These are phyloP conservation scores for Cryptococcus sp. DNA, from an alignment of 1,284 basidiomycete genomes.

Conservation along the genomic window DNA sequence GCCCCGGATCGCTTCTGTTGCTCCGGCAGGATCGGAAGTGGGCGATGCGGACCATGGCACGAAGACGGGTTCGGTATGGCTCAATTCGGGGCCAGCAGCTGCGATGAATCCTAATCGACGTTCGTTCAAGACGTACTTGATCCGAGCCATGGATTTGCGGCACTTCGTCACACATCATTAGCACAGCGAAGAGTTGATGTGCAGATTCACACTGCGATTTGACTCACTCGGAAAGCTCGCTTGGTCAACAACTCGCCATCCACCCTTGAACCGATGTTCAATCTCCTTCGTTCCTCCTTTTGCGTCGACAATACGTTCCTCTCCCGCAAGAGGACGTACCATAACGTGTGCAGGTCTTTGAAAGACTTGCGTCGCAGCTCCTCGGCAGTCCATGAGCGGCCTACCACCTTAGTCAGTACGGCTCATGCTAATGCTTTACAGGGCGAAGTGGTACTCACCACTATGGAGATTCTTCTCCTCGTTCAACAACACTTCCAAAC, in stretches of 20 bases:
- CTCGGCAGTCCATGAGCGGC: conserved; percentile 77
- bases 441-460: conserved; percentile 30
- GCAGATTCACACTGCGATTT: too few relatives aligned
- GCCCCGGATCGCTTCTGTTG: conserved; percentile 21
- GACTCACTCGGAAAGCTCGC: conserved; percentile 41
- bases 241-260: conserved; percentile 41
- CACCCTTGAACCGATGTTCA: conserved; percentile 55
- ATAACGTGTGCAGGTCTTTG: conserved; percentile 85
- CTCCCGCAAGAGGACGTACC: conserved; percentile 86
- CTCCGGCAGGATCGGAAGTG: conserved; percentile 26
- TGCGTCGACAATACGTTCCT: conserved; percentile 88
- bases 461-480: conserved; percentile 32
- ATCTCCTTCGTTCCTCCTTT: conserved; percentile 68
- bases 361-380: conserved; percentile 88
- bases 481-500: conserved; percentile 24
- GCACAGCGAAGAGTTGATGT: not conserved
- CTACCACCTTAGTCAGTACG: conserved; percentile 53
- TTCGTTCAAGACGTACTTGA: conserved; percentile 92
- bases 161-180: conserved; percentile 58
- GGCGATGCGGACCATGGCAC: conserved; percentile 25
- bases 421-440: not conserved
- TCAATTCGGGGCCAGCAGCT: conserved; percentile 56
- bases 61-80: conserved; percentile 7
- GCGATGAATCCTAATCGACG: conserved; percentile 74
- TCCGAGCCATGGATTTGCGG: conserved; percentile 94